A percentile compares a stretch with the other conserved stretches of the same genome.
phyloP scores from a whole-genome alignment of 2,329 filamentous ascomycete genomes.

The Byssothecium circinans region DNA sequence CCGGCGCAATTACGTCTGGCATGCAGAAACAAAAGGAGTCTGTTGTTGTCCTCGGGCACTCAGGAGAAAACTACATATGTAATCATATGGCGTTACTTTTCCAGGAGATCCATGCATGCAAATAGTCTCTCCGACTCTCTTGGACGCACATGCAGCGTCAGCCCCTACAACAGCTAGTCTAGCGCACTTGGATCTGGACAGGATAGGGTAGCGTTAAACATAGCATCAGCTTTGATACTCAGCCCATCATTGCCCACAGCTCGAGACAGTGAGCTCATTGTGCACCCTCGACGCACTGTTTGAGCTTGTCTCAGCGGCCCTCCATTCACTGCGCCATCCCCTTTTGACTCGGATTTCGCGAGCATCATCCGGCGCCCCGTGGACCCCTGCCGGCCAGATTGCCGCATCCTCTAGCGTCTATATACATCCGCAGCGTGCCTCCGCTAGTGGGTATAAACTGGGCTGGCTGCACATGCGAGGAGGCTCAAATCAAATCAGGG shows the following conservation, averaged over 20 bases:
- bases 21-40: neutral
- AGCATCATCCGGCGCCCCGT: too few species aligned
- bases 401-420: neutral
- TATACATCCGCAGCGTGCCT: constrained; percentile 2
- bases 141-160: neutral
- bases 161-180: neutral
- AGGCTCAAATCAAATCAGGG: neutral
- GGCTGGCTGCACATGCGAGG: neutral
- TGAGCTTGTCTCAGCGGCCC: neutral
- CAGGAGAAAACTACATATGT: neutral
- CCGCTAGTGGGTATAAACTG: constrained; percentile 5
- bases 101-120: neutral
- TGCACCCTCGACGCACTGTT: neutral
- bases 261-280: too few species aligned
- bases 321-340: neutral
- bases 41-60: neutral
- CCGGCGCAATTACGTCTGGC: neutral
- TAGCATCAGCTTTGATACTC: too few species aligned
- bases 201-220: too few species aligned
- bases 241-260: too few species aligned
- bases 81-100: neutral
- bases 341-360: neutral
- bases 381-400: too few species aligned
- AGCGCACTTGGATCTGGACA: too few species aligned
- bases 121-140: neutral